Percentiles rank a stretch among this genome's conserved stretches.
Evolutionary conservation across 169 alveolate species (phyloP).

Genomic region (Plasmodium malariae): DNA sequence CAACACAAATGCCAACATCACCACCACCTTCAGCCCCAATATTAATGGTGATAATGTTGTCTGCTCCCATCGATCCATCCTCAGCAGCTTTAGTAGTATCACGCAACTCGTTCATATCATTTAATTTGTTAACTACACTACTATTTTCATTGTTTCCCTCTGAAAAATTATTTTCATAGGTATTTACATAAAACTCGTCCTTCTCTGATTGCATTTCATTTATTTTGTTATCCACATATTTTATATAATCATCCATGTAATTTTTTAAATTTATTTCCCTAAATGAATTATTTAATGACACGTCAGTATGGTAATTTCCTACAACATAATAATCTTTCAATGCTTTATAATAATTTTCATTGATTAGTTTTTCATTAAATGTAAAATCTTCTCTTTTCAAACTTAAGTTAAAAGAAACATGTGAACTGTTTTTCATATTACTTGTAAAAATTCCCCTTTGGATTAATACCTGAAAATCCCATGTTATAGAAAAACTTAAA

Average conservation of each 20-base stretch:
- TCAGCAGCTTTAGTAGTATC: no score
- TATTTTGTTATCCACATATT: not conserved
- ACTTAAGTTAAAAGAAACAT: conserved; percentile 33
- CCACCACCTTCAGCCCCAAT: no score
- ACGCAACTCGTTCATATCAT: no score
- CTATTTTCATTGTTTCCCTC: not conserved
- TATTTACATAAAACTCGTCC: not conserved
- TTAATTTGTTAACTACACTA: not conserved
- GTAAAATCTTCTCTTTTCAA: conserved; percentile 61
- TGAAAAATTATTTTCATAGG: conserved; percentile 4
- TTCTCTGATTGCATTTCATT: conserved; percentile 18
- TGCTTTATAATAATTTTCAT: conserved; percentile 30
- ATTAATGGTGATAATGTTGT: no score
- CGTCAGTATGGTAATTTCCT: not conserved
- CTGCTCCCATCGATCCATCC: no score
- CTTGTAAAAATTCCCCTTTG: conserved; percentile 72
- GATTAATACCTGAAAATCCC: conserved; percentile 53
- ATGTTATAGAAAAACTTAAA: conserved; percentile 60
- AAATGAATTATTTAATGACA: conserved; percentile 3
- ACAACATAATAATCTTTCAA: conserved; percentile 37
- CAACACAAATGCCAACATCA: no score
- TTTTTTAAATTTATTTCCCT: conserved; percentile 55
- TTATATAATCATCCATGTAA: conserved; percentile 42
- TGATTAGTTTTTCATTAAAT: conserved; percentile 15
- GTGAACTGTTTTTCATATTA: conserved; percentile 48